Evolutionary conservation across 192 early-diverging fungal genomes (phyloP), one percentile per base, ranked within the genome.

Genomic region (Coemansia sp.): DNA sequence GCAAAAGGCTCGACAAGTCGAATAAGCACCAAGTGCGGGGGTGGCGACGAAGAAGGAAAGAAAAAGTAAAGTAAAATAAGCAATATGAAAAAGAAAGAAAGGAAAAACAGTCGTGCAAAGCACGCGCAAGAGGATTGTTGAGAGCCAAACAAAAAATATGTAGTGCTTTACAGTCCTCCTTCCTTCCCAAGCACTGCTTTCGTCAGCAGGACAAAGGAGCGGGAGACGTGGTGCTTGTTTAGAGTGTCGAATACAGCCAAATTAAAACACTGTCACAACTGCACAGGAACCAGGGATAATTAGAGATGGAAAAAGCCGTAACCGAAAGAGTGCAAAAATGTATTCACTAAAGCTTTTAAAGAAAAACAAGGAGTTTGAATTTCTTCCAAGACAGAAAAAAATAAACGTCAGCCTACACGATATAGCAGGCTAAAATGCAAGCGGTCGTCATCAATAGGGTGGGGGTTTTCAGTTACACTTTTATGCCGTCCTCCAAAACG

Each of bases 11-110:
- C 51, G 18, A 46, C 10, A 14, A 59, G 35, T 15, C 35, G 11
- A 59, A 59, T 59, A 59, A 59, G 24, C 52, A 59, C 30, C 8
- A 58, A 58, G 57, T 59, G 57, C 57, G 57, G 57, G 57, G 57
- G 21, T 38, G 34, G 56, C 23, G 53, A 30, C n/a, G 46, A 26
- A 39, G 57, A 35, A 38, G 16, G 24, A 15, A 9, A 59, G 23
- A 55, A n/a, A 59, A 36, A 59, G 35, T 38, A 20, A 59, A 59
- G 16, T n/a, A 59, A n/a, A 38, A 38, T n/a, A 59, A 26, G 6
- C 20, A 21, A 53, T 26, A 53, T 26, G 35, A 59, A 21, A 36
- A 4, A 38, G 38, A 59, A 36, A 59, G 23, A 46, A 53, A 53
- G 24, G 3, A 30, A 30, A 3, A 30, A 30, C 20, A 36, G 26